Conservation (phyloP, 2,329 filamentous ascomycete species). For the Chalaropsis thielavioides region DNA sequence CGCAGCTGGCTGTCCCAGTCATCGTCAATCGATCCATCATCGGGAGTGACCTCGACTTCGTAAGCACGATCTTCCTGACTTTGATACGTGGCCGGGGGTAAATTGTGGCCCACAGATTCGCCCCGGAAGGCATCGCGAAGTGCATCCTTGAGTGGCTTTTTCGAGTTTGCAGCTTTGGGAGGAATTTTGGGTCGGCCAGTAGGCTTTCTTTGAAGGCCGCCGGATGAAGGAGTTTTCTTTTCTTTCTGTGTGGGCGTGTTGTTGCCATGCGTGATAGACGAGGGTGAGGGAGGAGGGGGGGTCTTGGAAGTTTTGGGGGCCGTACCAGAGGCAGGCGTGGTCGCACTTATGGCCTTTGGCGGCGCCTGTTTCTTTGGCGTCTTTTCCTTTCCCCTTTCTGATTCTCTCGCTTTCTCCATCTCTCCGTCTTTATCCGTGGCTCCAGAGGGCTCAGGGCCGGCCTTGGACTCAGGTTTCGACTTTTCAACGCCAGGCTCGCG, state of each 20-base stretch:
- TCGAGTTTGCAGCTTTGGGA: conserved; percentile 21
- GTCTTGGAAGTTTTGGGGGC: conserved; percentile 9
- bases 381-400: conserved; percentile 18
- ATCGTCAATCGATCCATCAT: conserved; percentile 21
- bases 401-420: conserved; percentile 20
- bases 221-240: conserved; percentile 25
- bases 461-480: neutral
- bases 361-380: conserved; percentile 6
- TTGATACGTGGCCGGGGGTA: conserved; percentile 34
- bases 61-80: conserved; percentile 31
- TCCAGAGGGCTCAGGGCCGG: no score
- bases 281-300: neutral
- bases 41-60: conserved; percentile 19
- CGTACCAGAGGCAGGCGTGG: neutral
- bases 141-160: conserved; percentile 41
- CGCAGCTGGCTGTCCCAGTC: conserved; percentile 19
- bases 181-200: conserved; percentile 36
- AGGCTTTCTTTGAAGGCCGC: conserved; percentile 39
- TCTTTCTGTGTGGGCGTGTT: conserved; percentile 17
- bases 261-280: conserved; percentile 19
- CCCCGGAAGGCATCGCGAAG: conserved; percentile 49
- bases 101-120: conserved; percentile 37
- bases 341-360: neutral
- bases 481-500: neutral
- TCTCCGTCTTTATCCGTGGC: conserved; percentile 16